phyloP scores from a whole-genome alignment of 768 basidiomycete species.

The Nidularia sp. region DNA sequence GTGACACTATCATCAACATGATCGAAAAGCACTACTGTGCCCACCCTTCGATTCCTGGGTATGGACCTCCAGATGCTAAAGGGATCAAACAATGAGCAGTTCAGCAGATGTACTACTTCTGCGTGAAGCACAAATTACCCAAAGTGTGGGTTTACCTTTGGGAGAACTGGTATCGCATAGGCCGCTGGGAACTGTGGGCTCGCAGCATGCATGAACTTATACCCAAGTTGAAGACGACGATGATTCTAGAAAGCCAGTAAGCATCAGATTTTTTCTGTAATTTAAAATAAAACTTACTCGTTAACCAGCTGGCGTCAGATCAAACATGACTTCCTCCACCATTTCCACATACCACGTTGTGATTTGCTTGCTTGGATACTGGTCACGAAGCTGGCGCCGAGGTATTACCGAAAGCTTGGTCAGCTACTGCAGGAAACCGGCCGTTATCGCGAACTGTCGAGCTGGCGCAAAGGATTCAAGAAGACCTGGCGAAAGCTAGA shows the following conservation, averaged over 20 bases:
- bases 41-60: constrained; percentile 13
- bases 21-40: constrained; percentile 16
- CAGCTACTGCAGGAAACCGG: constrained; percentile 11
- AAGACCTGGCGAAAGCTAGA: constrained; percentile 9
- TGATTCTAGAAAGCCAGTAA: constrained; percentile 24
- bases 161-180: constrained; percentile 14
- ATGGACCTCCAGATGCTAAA: constrained; percentile 4
- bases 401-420: constrained; percentile 18
- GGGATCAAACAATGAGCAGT: constrained; percentile 16
- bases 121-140: constrained; percentile 10
- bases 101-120: constrained; percentile 16
- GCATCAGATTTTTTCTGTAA: constrained; percentile 1
- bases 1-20: constrained; percentile 14
- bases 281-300: constrained; percentile 4
- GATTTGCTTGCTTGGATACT: constrained; percentile 28
- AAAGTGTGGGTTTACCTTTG: constrained; percentile 18
- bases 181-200: constrained; percentile 22
- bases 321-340: constrained; percentile 26
- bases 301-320: constrained; percentile 24
- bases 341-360: constrained; percentile 23
- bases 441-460: constrained; percentile 14
- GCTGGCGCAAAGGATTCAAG: constrained; percentile 13
- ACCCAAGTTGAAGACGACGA: constrained; percentile 20
- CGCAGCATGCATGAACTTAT: constrained; percentile 10
- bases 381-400: constrained; percentile 21